Conservation (phyloP, 331 rosid species). For the Acacia pycnantha region DNA sequence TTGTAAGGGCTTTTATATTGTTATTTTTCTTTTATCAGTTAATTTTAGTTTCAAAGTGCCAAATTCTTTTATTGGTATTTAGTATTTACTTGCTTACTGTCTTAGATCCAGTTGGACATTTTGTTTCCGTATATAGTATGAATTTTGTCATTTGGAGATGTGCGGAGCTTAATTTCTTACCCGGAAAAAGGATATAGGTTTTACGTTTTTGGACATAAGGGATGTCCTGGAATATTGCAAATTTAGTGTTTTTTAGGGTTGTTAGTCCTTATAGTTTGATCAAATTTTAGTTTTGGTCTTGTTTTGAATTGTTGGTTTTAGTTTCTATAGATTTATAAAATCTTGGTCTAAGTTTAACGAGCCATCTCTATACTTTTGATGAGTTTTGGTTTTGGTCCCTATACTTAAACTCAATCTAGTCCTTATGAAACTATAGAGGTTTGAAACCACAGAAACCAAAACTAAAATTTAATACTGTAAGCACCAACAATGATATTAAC, state of each 20-base stretch:
- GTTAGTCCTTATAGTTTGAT: too few species aligned
- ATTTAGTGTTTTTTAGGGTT: neutral
- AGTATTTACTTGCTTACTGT: constrained; percentile 21
- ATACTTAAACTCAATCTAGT: too few species aligned
- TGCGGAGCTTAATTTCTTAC: constrained; percentile 6
- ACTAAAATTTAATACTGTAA: too few species aligned
- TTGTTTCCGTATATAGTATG: constrained; percentile 25
- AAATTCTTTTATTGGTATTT: constrained; percentile 27
- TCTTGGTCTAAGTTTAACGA: too few species aligned
- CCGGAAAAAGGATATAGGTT: constrained; percentile 1
- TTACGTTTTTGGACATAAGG: constrained; percentile 3
- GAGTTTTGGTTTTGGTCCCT: too few species aligned
- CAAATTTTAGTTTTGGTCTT: too few species aligned
- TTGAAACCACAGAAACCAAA: too few species aligned
- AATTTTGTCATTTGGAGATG: constrained; percentile 13
- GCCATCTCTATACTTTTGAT: too few species aligned
- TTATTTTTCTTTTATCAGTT: constrained; percentile 6
- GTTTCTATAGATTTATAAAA: too few species aligned
- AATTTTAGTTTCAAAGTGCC: constrained; percentile 23
- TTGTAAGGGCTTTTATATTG: constrained; percentile 55
- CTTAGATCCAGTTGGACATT: neutral
- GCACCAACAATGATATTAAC: too few species aligned
- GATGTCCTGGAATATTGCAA: constrained; percentile 10
- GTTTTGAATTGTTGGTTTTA: too few species aligned
- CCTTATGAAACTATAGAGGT: too few species aligned